Base-by-base conservation (phyloP, 805 yeast genomes). In the Ogataea minuta region DNA sequence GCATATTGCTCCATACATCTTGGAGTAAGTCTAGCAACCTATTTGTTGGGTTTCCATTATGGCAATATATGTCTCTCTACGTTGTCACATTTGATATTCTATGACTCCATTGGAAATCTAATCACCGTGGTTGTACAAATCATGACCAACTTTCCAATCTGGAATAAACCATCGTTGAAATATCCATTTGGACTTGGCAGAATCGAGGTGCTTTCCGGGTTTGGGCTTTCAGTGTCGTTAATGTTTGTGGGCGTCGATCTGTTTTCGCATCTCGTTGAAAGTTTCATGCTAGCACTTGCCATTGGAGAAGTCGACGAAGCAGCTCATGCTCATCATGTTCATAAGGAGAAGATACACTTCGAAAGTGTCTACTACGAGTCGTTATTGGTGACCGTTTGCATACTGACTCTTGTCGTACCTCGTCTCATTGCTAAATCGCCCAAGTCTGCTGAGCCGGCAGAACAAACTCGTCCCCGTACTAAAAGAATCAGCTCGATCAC, bases 121-220 rank as follows among this genome's bases (percentile, higher is more conserved):
- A 69, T 84, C 11, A 71, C 82, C 2, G 83, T 84, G 0, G 61
- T 74, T 12, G 96, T 88, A 6, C 88, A 83, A 43, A 72, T 88
- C 9, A 74, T 91, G 76, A 74, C 87, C n/a, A 93, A 90, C 56
- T 91, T 91, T 62, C 95, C 87, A 48, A 95, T 84, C 5, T 93
- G 98, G 96, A 79, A 76, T 48, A 77, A 76, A 41, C 76, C 90
- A 6, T 84, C 95, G 1, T 68, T 93, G 23, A 79, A 81, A 10
- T 84, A 79, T 48, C 99, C 99, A 0, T 91, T 91, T 68, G 99
- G 98, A 0, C 67, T 91, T 17, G 95, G 95, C n/a, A 71, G 99
- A 43, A 71, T 86, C 11, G 96, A 91, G 56, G 95, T 91, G 0
- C 64, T 91, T 12, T 79, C 84, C 31, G 95, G 95, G 2, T 90